Evolutionary conservation across 176 grass and related monocot species (phyloP).

Genomic region (Carex myosuroides): DNA sequence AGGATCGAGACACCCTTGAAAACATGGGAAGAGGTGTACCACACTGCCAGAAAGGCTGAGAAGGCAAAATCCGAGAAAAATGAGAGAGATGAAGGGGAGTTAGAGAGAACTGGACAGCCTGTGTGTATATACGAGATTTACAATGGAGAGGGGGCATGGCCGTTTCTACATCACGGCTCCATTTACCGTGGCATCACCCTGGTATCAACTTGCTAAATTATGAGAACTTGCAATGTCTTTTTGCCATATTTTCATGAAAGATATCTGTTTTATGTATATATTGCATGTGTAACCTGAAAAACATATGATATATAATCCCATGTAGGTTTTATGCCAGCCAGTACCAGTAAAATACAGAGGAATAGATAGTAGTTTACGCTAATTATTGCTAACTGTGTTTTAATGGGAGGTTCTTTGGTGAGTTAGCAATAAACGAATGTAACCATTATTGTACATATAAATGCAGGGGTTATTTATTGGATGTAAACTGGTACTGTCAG

Average conservation of each 20-base stretch:
- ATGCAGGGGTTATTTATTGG: not conserved
- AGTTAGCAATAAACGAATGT: not conserved
- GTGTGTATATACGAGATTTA: slow-evolving; percentile 94
- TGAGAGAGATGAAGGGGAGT: slow-evolving; percentile 89
- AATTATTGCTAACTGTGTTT: not conserved
- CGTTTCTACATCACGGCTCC: slow-evolving; percentile 85
- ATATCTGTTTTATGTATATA: not conserved
- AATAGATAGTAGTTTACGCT: not conserved
- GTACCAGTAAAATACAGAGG: not conserved
- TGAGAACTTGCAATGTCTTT: not conserved
- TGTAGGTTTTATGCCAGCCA: not conserved
- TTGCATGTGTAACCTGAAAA: not conserved
- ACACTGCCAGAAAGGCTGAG: slow-evolving; percentile 72
- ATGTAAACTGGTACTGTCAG: not conserved
- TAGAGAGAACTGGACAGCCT: slow-evolving; percentile 78
- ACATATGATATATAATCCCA: not conserved
- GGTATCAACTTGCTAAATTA: slow-evolving; percentile 30
- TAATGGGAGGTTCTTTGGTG: not conserved
- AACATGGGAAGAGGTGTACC: slow-evolving; percentile 96
- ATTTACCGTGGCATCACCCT: slow-evolving; percentile 84
- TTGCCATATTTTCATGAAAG: not conserved
- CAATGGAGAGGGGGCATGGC: slow-evolving; percentile 66
- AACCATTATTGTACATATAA: not conserved
- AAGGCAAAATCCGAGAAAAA: slow-evolving; percentile 67
- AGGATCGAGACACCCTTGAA: slow-evolving; percentile 68